Evolutionary conservation across 176 grass and related monocot species (phyloP).

Genomic region (Bonia amplexicaulis): DNA sequence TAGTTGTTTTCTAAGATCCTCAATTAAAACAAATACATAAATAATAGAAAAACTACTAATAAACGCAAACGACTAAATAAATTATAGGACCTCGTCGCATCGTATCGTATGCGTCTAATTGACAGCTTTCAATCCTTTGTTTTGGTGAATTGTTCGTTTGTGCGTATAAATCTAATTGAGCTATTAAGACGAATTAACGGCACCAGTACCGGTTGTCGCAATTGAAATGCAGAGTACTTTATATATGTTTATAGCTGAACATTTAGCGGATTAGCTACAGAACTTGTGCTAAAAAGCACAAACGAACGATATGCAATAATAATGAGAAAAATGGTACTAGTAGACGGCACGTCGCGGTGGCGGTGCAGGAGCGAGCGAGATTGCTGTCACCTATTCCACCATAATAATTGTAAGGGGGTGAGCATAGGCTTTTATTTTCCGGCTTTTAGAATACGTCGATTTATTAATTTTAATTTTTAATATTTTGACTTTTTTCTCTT

Average conservation of each 20-base stretch:
- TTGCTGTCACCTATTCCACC: slow-evolving; percentile 23
- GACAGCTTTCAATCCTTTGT: not conserved
- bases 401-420: slow-evolving; percentile 38
- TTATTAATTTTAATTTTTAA: too few species aligned
- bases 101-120: not conserved
- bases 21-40: too few species aligned
- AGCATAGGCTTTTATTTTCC: too few species aligned
- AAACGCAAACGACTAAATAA: not conserved
- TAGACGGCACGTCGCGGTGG: not conserved
- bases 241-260: not conserved
- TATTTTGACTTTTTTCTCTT: too few species aligned
- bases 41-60: not conserved
- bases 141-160: not conserved
- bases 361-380: not conserved
- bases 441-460: too few species aligned
- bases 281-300: too few species aligned
- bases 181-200: not conserved
- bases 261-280: not conserved
- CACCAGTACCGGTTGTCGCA: not conserved
- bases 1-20: too few species aligned
- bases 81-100: not conserved
- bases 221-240: not conserved
- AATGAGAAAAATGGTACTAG: not conserved
- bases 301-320: not conserved
- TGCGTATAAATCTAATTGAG: not conserved